Percentiles rank a stretch among this genome's conserved stretches.
phyloP scores from a whole-genome alignment of 2,329 filamentous ascomycete genomes.

The Arthroderma sp. region DNA sequence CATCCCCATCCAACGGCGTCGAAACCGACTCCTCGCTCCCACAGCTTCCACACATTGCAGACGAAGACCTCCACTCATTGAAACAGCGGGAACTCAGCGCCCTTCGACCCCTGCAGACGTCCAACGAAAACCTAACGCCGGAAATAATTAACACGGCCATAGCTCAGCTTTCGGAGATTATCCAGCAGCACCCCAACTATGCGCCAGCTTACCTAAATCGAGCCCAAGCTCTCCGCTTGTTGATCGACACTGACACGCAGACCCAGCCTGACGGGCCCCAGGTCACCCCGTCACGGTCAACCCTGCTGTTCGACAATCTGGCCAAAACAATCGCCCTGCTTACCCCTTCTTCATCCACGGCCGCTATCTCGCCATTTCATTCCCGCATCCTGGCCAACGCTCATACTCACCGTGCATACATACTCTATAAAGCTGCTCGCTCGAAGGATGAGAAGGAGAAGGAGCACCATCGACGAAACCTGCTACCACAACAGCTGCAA shows the following conservation, averaged over 20 bases:
- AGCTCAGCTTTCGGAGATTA: constrained; percentile 32
- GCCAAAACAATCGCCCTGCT: constrained; percentile 36
- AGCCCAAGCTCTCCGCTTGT: constrained; percentile 38
- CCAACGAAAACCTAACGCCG: constrained; percentile 12
- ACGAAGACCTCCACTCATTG: constrained; percentile 27
- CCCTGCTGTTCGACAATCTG: constrained; percentile 26
- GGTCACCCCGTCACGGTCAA: constrained; percentile 13
- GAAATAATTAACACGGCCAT: constrained; percentile 25
- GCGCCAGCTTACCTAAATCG: constrained; percentile 45
- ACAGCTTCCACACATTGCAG: constrained; percentile 30
- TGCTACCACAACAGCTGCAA: constrained; percentile 22
- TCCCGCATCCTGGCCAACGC: constrained; percentile 42
- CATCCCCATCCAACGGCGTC: constrained; percentile 25
- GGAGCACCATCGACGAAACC: constrained; percentile 8
- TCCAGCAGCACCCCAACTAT: constrained; percentile 36
- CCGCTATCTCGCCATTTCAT: constrained; percentile 36
- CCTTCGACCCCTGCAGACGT: constrained; percentile 26
- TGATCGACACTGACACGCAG: constrained; percentile 18
- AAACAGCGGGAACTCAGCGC: constrained; percentile 31
- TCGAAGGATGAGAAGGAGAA: constrained; percentile 1
- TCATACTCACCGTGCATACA: constrained; percentile 43
- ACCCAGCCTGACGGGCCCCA: constrained; percentile 20
- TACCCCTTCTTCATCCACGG: constrained; percentile 29
- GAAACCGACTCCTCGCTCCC: constrained; percentile 31
- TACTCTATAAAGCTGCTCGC: constrained; percentile 29